Base-by-base conservation (phyloP, 108 stramenopile species). In the Discostella pseudostelligera region DNA sequence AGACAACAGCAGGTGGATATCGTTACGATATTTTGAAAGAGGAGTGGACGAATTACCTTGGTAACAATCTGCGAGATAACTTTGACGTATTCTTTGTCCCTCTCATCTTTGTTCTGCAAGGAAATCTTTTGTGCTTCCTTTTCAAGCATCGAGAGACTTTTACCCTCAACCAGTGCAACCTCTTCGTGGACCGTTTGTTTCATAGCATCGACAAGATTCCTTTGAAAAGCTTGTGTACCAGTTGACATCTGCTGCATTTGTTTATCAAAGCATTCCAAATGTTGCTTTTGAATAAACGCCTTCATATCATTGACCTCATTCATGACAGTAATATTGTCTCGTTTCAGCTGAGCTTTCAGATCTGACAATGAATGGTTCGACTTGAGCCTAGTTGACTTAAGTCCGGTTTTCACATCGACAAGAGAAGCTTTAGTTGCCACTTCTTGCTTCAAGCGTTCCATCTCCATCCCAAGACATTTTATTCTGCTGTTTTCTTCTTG, bases 181-280 rank as follows among this genome's bases (percentile, higher is more conserved):
- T 62, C 62, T 47, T 48, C 48, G 4, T 62, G 16, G 3, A 62
- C 62, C 8, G 35, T 45, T 17, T 11, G n/a, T 50, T 62, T 47
- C 10, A 62, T 28, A 19, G 47, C 49, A 21, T 50, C 62, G 11
- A 62, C 24, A 10, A 62, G 35, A 24, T 62, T 62, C 0, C 36
- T 32, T 49, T 62, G 62, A 21, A 62, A 62, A 0, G 47, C 32
- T 4, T 62, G 62, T 0, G 48, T 62, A 22, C 44, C 32, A 37
- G 36, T 55, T 36, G 55, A 56, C 11, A 67, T 42, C 44, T 55
- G 28, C 3, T 56, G 19, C 24, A 67, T 56, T 46, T 67, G 39
- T 17, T 64, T 36, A 17, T 64, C 35, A 17, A 64, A 36, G 7
- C 37, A n/a, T 16, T 56, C 54, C 7, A 42, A 56, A 17, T 56